Percentiles rank a stretch among this genome's conserved stretches.
phyloP scores from a whole-genome alignment of 1,139 yeast species.

The Protomyces pachydermus region DNA sequence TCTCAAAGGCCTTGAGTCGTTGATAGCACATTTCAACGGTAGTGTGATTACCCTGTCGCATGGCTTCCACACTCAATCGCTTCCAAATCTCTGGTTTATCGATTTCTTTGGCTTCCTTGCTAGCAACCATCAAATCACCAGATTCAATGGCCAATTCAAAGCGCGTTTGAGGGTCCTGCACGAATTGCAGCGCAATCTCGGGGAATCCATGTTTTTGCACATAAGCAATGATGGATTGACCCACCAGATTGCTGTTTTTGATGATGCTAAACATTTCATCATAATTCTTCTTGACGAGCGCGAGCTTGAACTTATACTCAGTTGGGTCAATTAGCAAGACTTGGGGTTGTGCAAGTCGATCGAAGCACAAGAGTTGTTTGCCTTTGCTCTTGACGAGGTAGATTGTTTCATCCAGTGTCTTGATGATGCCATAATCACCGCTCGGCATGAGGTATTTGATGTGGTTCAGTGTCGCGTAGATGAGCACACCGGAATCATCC shows the following conservation, averaged over 20 bases:
- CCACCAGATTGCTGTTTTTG: constrained; percentile 83
- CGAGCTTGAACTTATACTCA: constrained; percentile 92
- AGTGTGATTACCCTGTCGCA: constrained; percentile 80
- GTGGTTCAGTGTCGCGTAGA: constrained; percentile 92
- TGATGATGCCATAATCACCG: constrained; percentile 92
- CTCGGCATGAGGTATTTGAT: constrained; percentile 87
- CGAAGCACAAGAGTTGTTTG: constrained; percentile 69
- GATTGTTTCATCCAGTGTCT: constrained; percentile 85
- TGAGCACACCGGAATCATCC: constrained; percentile 89
- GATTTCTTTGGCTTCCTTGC: constrained; percentile 76
- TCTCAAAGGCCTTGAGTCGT: constrained; percentile 78
- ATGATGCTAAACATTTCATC: constrained; percentile 88
- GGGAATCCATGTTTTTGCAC: constrained; percentile 95
- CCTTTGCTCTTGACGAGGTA: constrained; percentile 73
- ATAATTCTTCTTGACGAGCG: constrained; percentile 83
- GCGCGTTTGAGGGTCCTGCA: constrained; percentile 91
- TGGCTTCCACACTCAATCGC: constrained; percentile 76
- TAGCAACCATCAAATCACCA: constrained; percentile 81
- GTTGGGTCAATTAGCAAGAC: constrained; percentile 83
- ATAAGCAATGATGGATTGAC: constrained; percentile 93
- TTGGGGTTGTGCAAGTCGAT: constrained; percentile 80
- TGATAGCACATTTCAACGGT: constrained; percentile 86
- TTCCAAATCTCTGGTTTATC: constrained; percentile 71
- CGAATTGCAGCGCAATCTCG: constrained; percentile 89
- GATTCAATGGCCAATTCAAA: constrained; percentile 94